Evolutionary conservation across 441 rosid genomes (phyloP), one percentile per base, ranked within the genome.

Genomic region (Eutrema salsugineum): DNA sequence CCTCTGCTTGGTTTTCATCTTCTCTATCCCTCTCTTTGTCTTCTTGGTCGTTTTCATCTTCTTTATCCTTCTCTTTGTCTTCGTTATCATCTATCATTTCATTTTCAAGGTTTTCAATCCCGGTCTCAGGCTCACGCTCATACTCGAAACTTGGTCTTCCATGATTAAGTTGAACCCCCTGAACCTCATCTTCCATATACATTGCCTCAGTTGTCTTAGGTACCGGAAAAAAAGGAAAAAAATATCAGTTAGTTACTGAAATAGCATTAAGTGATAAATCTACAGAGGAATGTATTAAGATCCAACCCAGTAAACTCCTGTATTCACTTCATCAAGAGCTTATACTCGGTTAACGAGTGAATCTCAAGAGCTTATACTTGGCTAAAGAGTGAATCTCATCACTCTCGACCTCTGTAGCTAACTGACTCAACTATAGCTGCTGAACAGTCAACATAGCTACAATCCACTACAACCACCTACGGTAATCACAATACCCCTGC

Each of bases 1-100:
- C 97, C 78, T 82, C 96, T 9, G 53, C 82, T 57, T 74, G 69
- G 71, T 80, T 49, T 59, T 59, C 67, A 51, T 75, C 75, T 30
- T 78, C 49, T 14, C 61, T 36, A 19, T 70, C 85, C 11, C 46
- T 69, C 27, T 66, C 76, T 64, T 66, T 57, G 74, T 73, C 71
- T 24, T 79, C 82, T 22, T 79, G 69, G 28, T 27, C 16, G 70
- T 83, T 58, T 61, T 36, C 71, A 59, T 75, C 76, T 28, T 77
- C 50, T n/a, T 60, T 39, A 24, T 70, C 83, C 22, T 53, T 68
- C 43, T 72, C 77, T 50, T 63, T 58, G 66, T 73, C 74, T 24
- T 79, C 82, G 12, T 76, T 38, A 24, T 71, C 51, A 59, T 78
- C 84, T 28, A 40, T 46, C 62, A 61, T 73, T 75, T 72, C 70